Conservation (phyloP, 208 protist species). For the Herpetomonas tarakana region DNA sequence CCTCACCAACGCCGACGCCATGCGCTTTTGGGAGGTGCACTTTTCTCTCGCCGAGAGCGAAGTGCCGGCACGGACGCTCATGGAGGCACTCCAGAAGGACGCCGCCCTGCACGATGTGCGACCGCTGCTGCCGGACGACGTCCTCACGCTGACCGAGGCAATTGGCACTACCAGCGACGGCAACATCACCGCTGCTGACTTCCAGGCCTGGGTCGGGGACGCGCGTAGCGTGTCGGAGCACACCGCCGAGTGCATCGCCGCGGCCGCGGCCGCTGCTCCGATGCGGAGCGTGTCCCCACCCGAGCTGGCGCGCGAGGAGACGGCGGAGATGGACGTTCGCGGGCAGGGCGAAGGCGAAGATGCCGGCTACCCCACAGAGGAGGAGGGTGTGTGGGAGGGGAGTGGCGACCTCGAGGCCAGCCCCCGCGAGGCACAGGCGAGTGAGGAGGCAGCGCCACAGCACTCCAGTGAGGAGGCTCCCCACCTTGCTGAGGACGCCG, state of each 20-base stretch:
- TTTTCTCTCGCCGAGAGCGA: slow-evolving; percentile 68
- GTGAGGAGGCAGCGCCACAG: slow-evolving; percentile 2
- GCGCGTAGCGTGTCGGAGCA: slow-evolving; percentile 21
- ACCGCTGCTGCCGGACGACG: neutral
- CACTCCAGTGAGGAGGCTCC: neutral
- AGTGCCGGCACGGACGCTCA: slow-evolving; percentile 45
- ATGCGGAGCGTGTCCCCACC: neutral
- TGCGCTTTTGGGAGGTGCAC: slow-evolving; percentile 72
- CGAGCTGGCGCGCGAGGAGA: neutral
- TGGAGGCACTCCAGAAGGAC: slow-evolving; percentile 30
- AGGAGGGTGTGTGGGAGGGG: neutral
- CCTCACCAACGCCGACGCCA: slow-evolving; percentile 63
- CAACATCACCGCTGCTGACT: slow-evolving; percentile 33
- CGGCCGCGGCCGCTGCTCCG: neutral
- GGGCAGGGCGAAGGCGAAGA: slow-evolving; percentile 3
- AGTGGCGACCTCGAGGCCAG: too few relatives aligned
- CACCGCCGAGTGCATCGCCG: slow-evolving; percentile 15
- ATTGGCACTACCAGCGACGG: slow-evolving; percentile 25
- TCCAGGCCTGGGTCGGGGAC: slow-evolving; percentile 74
- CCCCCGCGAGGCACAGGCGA: neutral
- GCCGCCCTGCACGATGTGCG: slow-evolving; percentile 2
- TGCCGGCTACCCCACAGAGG: neutral
- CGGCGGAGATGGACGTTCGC: neutral
- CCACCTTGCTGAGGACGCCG: neutral
- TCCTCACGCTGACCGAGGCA: slow-evolving; percentile 27